Evolutionary conservation across 2,329 filamentous ascomycete species (phyloP), one percentile per base, ranked within the genome.

Genomic region (Monosporascus cannonballus): DNA sequence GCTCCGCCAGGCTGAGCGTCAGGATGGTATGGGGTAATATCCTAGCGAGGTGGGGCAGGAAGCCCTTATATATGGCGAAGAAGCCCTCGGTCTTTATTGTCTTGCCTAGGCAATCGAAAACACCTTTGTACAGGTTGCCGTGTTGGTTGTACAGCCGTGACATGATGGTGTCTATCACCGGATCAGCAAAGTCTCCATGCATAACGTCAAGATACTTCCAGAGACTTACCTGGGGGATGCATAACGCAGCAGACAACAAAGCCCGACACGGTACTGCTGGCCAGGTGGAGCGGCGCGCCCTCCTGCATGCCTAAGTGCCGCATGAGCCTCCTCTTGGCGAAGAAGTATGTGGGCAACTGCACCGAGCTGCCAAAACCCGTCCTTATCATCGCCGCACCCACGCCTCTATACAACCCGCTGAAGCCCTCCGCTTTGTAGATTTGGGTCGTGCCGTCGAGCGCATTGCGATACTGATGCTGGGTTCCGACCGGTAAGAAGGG

Each of bases 81-180:
- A 96, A 64, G 22, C 94, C 94, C 70, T 99, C 94, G 0, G 90
- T 96, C 68, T 86, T 87, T 56, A 99, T 79, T 0, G 94, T 99
- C 74, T 96, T 92, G 68, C 81, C 83, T 55, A 97, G 73, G 69
- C 94, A 99, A 73, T 99, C 94, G 58, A 96, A 89, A 4, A 95
- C 90, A 54, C 92, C 89, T 61, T 81, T 86, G 77, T 99, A 99
- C n/a, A 99, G 80, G 68, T 96, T 96, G 50, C 94, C 94, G 56
- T 92, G 96, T 71, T 99, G 94, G 76, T 99, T 99, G 78, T 99
- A 99, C 78, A 99, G 86, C 57, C 94, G 87, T 56, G 90, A 94
- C 94, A 99, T 99, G 73, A 99, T 89, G 5, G 94, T 99, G 70
- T 99, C 94, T 81, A 47, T 37, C 14, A 41, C 50, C 15, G 55